A percentile compares a stretch with the other conserved stretches of the same genome.
Evolutionary conservation across 768 basidiomycete genomes (phyloP).

Genomic region (Suillus occidentalis): DNA sequence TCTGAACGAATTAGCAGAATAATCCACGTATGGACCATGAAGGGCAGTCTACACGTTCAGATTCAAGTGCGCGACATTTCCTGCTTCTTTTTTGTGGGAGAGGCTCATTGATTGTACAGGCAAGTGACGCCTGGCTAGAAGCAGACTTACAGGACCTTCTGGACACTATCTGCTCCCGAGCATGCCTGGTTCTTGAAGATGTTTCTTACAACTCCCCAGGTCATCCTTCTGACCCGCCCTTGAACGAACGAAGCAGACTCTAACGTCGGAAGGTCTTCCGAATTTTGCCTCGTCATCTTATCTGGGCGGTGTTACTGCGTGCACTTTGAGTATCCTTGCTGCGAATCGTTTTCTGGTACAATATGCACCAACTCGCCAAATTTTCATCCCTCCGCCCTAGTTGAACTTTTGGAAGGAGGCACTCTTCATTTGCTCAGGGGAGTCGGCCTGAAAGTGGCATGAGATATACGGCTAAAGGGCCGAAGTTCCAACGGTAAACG

Average conservation of each 20-base stretch:
- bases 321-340: background rate
- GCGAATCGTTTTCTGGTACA: background rate
- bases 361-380: background rate
- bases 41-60: background rate
- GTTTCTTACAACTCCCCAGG: background rate
- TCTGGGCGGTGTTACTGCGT: background rate
- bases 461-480: background rate
- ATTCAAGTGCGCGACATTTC: background rate
- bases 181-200: slow-evolving; percentile 3
- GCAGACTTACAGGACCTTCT: slow-evolving; percentile 1
- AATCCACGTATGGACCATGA: slow-evolving; percentile 6
- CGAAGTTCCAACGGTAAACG: background rate
- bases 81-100: background rate
- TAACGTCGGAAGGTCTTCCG: background rate
- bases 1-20: background rate
- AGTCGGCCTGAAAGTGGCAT: background rate
- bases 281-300: background rate
- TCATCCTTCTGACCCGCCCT: background rate
- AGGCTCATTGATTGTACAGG: background rate
- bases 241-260: slow-evolving; percentile 4
- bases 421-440: background rate
- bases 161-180: background rate
- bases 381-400: background rate
- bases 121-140: background rate
- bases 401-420: background rate